Evolutionary conservation across 192 early-diverging fungal genomes (phyloP), one percentile per base, ranked within the genome.

Genomic region (Coemansia sp.): DNA sequence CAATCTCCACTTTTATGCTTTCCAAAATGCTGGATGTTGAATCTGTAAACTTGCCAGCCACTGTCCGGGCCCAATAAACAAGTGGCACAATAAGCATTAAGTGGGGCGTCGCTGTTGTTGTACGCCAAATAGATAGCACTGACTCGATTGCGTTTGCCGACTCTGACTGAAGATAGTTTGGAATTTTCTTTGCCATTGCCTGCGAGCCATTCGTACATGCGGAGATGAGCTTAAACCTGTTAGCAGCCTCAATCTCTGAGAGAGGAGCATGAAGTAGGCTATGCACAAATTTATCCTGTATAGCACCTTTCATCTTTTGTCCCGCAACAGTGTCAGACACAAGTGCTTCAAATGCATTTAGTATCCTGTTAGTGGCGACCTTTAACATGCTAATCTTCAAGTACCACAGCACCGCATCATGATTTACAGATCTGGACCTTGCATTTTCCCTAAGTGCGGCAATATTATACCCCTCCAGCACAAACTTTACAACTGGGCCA

Each of bases 391-490:
- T 12, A 8, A 64, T 6, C 20, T n/a, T 25, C 14, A 64, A 16
- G 37, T 64, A 64, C n/a, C 39, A n/a, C 21, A 63, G 33, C n/a
- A 63, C 31, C 34, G 42, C 61, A 23, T 48, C 26, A 36, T 35
- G 33, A n/a, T 41, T 55, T 3, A 37, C 55, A 8, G 53, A 42
- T 11, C 9, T 20, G 26, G 5, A 10, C 0, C 37, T 28, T 21
- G 14, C 26, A 14, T 53, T 64, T 1, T 25, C 21, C n/a, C 60
- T 66, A 25, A 74, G 62, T 25, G 72, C 59, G 8, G 52, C 58
- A 20, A 74, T 45, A 11, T 67, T 56, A 35, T 68, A 64, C 3
- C 72, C 72, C 31, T 74, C 61, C 56, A 74, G 60, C 14, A 74
- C 18, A 56, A 65, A 74, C 21, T 45, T 65, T n/a, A 33, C 34